phyloP scores from a whole-genome alignment of 2,329 filamentous ascomycete genomes.

The Blumeria hordei region DNA sequence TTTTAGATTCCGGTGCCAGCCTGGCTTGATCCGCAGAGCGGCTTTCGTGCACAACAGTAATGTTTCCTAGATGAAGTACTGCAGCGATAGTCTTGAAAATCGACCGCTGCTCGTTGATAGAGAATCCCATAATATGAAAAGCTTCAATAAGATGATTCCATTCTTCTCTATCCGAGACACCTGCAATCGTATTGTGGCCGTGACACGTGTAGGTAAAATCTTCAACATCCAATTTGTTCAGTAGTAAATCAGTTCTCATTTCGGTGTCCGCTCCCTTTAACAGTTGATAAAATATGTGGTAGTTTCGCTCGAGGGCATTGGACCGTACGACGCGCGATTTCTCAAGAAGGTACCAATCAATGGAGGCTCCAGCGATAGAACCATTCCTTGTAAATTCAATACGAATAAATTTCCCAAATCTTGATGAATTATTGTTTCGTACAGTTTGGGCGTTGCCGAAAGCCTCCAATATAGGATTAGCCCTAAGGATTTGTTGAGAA shows the following conservation, averaged over 20 bases:
- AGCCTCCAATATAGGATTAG: slow-evolving; percentile 90
- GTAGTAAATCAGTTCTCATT: slow-evolving; percentile 52
- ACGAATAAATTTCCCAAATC: slow-evolving; percentile 95
- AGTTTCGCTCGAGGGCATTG: slow-evolving; percentile 74
- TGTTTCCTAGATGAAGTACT: slow-evolving; percentile 81
- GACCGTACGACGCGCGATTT: slow-evolving; percentile 92
- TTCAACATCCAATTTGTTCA: slow-evolving; percentile 51
- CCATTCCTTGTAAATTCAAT: slow-evolving; percentile 81
- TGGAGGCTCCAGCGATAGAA: slow-evolving; percentile 84
- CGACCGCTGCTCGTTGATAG: slow-evolving; percentile 55
- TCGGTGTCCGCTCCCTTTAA: slow-evolving; percentile 55
- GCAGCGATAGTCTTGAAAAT: slow-evolving; percentile 77
- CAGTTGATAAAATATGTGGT: slow-evolving; percentile 93
- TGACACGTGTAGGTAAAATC: slow-evolving; percentile 82
- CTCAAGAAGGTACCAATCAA: slow-evolving; percentile 94
- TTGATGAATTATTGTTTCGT: slow-evolving; percentile 91
- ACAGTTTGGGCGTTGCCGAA: slow-evolving; percentile 98
- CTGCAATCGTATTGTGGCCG: slow-evolving; percentile 75
- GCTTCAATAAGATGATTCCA: slow-evolving; percentile 82
- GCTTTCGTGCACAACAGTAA: slow-evolving; percentile 74
- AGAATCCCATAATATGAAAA: slow-evolving; percentile 84
- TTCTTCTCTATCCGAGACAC: slow-evolving; percentile 73
- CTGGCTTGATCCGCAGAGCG: slow-evolving; percentile 76
- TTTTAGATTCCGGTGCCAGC: slow-evolving; percentile 48
- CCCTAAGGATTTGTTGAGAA: slow-evolving; percentile 85